Conservation (phyloP, 345 rosid genomes). For the Eucalyptus leucophloia region DNA sequence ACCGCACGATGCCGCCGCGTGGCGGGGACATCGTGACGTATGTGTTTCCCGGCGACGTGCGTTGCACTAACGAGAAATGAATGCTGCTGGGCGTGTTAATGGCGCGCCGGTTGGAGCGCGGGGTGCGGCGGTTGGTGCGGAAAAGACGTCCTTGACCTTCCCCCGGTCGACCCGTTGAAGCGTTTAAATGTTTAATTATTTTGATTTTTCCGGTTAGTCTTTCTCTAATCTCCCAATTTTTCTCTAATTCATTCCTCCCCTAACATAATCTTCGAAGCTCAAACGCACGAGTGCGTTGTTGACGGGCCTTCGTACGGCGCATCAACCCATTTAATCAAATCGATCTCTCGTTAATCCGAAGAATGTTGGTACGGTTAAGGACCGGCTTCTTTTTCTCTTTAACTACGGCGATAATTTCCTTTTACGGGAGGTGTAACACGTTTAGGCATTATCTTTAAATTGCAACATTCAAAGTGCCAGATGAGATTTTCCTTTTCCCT, state of each 20-base stretch:
- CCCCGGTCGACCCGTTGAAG: not conserved
- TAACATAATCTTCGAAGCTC: not conserved
- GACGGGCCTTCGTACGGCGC: not conserved
- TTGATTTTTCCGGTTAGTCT: not conserved
- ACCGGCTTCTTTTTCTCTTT: not conserved
- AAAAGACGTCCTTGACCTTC: not conserved
- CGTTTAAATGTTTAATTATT: not conserved
- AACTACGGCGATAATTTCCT: not conserved
- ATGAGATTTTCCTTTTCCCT: not conserved
- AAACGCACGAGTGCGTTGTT: not conserved
- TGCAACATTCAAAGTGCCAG: not conserved
- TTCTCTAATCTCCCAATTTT: not conserved
- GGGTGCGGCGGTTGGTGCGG: not conserved
- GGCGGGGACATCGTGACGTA: not conserved
- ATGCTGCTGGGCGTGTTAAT: not conserved
- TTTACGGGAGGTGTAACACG: not conserved
- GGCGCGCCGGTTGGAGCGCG: not conserved
- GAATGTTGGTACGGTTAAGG: not conserved
- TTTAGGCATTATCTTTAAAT: not conserved
- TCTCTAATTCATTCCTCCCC: not conserved
- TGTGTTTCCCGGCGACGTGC: not conserved
- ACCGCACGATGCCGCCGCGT: not conserved
- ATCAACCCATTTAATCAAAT: not conserved
- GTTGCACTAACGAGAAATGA: not conserved
- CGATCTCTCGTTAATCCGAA: not conserved